A percentile compares a stretch with the other conserved stretches of the same genome.
Conservation (phyloP, 2,329 filamentous ascomycete genomes). For the Beauveria australis region DNA sequence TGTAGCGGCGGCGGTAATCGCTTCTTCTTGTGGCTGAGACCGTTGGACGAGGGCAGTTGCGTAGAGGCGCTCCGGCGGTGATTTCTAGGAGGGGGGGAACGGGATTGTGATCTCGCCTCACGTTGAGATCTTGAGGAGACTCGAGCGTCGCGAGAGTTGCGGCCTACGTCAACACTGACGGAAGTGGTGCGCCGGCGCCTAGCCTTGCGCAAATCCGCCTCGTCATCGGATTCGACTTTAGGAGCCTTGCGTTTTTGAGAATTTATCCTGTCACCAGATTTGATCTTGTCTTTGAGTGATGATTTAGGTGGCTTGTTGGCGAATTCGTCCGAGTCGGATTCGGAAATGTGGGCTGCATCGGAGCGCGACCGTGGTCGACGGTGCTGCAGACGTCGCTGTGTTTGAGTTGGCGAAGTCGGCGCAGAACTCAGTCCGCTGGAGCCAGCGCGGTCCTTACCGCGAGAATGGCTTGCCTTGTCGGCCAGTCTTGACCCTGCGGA, state of each 20-base stretch:
- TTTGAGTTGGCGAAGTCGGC: constrained; percentile 44
- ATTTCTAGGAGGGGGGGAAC: constrained; percentile 48
- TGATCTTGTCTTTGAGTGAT: constrained; percentile 35
- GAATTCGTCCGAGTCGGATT: constrained; percentile 48
- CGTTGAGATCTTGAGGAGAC: constrained; percentile 24
- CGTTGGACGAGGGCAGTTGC: constrained; percentile 50
- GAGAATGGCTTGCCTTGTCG: constrained; percentile 33
- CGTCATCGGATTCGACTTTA: constrained; percentile 50
- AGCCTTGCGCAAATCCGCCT: constrained; percentile 44
- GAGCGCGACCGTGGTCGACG: constrained; percentile 25
- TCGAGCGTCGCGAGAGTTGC: constrained; percentile 26
- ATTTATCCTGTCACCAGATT: constrained; percentile 37
- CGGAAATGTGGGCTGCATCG: constrained; percentile 36
- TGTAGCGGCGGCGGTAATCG: constrained; percentile 53
- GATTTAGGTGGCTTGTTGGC: constrained; percentile 34
- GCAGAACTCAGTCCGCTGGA: constrained; percentile 52
- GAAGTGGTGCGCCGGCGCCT: constrained; percentile 46
- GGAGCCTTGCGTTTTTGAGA: constrained; percentile 46
- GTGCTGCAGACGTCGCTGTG: constrained; percentile 26
- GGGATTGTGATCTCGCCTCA: constrained; percentile 36
- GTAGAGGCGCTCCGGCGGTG: constrained; percentile 60
- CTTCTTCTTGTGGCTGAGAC: constrained; percentile 52
- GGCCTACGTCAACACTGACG: constrained; percentile 28
- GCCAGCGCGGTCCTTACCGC: constrained; percentile 34
- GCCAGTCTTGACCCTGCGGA: constrained; percentile 17